These are phyloP conservation scores for Notholithocarpus densiflorus DNA, from an alignment of 306 rosid genomes.

Conservation along the genomic window DNA sequence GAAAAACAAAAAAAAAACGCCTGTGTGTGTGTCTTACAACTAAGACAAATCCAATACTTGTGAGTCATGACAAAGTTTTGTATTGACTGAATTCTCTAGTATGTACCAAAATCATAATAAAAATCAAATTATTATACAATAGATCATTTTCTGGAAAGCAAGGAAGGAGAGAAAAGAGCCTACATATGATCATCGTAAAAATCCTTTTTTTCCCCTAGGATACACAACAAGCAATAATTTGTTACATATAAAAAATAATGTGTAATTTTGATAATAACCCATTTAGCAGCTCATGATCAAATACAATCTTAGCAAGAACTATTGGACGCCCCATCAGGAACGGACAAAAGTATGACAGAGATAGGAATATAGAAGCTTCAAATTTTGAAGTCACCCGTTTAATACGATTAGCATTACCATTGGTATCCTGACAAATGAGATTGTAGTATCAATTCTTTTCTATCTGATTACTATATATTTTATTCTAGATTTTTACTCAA, in stretches of 20 bases:
- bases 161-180: not conserved
- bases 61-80: not conserved
- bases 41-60: not conserved
- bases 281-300: not conserved
- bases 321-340: not conserved
- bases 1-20: too few species aligned
- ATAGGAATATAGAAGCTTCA: not conserved
- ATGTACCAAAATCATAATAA: not conserved
- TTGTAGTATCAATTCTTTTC: not conserved
- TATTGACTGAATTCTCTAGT: not conserved
- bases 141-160: not conserved
- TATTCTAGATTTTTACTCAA: not conserved
- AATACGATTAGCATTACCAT: not conserved
- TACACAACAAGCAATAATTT: not conserved
- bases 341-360: not conserved
- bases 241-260: not conserved
- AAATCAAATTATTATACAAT: not conserved
- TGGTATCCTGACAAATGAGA: not conserved
- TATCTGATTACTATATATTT: not conserved
- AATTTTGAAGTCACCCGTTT: not conserved
- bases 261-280: not conserved
- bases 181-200: not conserved
- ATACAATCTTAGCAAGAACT: not conserved
- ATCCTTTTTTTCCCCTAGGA: not conserved
- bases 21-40: not conserved